Base-by-base conservation (phyloP, 75 land plant genomes). In the Cunninghamia lanceolata region DNA sequence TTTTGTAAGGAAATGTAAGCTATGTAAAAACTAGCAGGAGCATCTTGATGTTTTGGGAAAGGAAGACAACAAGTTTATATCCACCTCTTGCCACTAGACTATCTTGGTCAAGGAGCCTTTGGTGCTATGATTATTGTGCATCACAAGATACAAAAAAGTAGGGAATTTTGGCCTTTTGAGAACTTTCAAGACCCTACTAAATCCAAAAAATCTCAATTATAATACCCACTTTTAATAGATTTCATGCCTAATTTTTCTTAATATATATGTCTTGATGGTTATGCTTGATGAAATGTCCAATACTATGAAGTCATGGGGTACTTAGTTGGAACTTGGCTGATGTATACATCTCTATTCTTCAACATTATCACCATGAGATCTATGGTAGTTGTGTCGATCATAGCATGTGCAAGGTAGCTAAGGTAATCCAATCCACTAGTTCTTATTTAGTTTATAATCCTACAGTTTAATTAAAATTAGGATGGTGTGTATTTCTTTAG, bases 321-420 rank as follows among this genome's bases (percentile, higher is more conserved):
- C 17, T 46, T 89, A 74, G 83, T 87, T 13, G 86, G 89, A 16
- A 70, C 81, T 30, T 87, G 83, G 89, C 63, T 70, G 16, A 74
- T 25, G 83, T 28, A 17, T 14, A 47, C 81, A 11, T 38, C 70
- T 40, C 88, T 89, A 3, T 56, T 77, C 46, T 89, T 89, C 90
- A 89, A 89, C 70, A 77, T 83, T 30, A 53, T 78, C 19, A 79
- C 86, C 25, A 70, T 88, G 47, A 84, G 85, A 39, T 38, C 66
- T 21, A 85, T 81, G 2, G 75, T 85, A 14, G 89, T 88, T 19
- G 81, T 90, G 11, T 87, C 85, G 56, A 79, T 90, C 84, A 90
- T 88, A 28, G 89, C 91, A 42, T 90, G 89, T 45, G 87, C 87
- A 25, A 90, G 90, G 90, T 89, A 71, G 8, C 68, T 63, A 5